Conservation (phyloP, 176 grass and related monocot genomes). For the Rhynchospora tenuis region DNA sequence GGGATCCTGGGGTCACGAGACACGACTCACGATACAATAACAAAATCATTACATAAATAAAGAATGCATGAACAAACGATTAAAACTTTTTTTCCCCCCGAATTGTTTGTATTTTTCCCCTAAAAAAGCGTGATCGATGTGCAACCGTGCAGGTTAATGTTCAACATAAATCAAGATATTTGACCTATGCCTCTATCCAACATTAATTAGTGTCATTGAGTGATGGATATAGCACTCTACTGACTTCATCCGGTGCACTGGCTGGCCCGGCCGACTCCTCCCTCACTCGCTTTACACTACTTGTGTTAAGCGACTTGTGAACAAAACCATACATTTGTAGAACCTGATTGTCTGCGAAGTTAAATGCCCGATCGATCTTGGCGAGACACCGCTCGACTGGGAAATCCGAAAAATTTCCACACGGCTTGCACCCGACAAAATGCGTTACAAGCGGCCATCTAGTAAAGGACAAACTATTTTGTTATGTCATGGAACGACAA, state of each 20-base stretch:
- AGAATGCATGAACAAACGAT: background rate
- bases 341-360: conserved; percentile 88
- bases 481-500: background rate
- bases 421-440: conserved; percentile 96
- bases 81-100: background rate
- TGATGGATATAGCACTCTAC: conserved; percentile 50
- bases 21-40: background rate
- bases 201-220: conserved; percentile 35
- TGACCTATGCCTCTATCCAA: conserved; percentile 9
- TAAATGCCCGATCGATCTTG: conserved; percentile 73
- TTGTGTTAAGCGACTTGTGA: conserved; percentile 51
- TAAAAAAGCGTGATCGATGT: background rate
- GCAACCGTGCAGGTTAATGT: background rate
- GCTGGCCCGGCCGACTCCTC: conserved; percentile 46
- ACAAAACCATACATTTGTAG: conserved; percentile 66
- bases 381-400: conserved; percentile 46
- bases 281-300: conserved; percentile 38
- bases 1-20: no score
- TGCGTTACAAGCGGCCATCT: conserved; percentile 85
- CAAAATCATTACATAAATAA: background rate
- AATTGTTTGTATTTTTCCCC: background rate
- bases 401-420: conserved; percentile 60
- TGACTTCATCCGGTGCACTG: conserved; percentile 45
- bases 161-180: background rate
- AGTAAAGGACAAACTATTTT: background rate